Percentiles rank a stretch among this genome's conserved stretches.
phyloP scores from a whole-genome alignment of 768 basidiomycete species.

The Lepiota subincarnata region DNA sequence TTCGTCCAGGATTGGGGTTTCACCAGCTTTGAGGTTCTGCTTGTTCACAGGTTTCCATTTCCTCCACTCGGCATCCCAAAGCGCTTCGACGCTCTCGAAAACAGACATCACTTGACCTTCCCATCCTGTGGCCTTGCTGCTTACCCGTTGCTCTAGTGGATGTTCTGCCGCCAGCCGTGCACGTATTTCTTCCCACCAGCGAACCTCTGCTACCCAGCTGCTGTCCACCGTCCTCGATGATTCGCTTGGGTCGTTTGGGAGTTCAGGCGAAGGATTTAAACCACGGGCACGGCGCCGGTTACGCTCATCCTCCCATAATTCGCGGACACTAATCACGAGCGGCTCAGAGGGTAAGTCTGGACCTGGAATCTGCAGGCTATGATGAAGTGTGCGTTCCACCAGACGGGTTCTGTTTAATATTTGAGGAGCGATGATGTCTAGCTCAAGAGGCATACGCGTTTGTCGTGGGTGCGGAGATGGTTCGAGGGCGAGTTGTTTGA shows the following conservation, averaged over 20 bases:
- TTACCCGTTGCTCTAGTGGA: conserved; percentile 16
- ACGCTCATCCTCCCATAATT: conserved; percentile 97
- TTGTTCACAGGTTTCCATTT: conserved; percentile 47
- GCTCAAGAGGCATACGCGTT: conserved; percentile 69
- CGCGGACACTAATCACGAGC: conserved; percentile 82
- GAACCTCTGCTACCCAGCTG: conserved; percentile 68
- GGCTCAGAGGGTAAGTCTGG: conserved; percentile 56
- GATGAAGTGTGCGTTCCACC: conserved; percentile 52
- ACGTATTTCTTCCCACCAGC: conserved; percentile 72
- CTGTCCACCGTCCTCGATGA: conserved; percentile 51
- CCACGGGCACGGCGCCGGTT: conserved; percentile 63
- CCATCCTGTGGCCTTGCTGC: conserved; percentile 37
- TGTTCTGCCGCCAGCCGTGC: conserved; percentile 52
- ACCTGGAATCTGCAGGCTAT: conserved; percentile 68
- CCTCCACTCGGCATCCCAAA: conserved; percentile 68
- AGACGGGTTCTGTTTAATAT: conserved; percentile 82
- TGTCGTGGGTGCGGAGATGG: conserved; percentile 60
- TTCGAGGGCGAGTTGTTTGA: conserved; percentile 24
- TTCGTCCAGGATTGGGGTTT: conserved; percentile 6
- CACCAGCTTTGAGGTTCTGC: conserved; percentile 12
- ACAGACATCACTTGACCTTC: conserved; percentile 78
- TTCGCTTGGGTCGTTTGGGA: conserved; percentile 69
- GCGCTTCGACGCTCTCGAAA: conserved; percentile 85
- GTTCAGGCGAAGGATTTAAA: conserved; percentile 64
- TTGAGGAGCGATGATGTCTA: conserved; percentile 76